Evolutionary conservation across 345 rosid species (phyloP), one percentile per base, ranked within the genome.

Genomic region (Moringa oleifera): DNA sequence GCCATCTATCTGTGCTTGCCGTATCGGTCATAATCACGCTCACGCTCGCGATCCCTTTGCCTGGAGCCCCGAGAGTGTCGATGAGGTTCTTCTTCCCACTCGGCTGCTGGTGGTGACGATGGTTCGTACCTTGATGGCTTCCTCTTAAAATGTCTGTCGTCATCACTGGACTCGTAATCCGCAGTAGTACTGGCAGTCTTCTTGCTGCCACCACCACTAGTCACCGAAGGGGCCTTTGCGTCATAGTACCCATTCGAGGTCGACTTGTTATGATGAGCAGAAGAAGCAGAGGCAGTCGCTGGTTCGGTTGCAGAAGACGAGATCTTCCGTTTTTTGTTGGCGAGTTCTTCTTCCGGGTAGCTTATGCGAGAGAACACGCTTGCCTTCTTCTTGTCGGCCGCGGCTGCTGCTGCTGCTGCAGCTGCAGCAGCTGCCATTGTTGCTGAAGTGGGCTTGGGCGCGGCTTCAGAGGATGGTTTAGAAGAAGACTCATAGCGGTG

Each of bases 311-410:
- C 68, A 0, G 91, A 83, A 20, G 86, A 68, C 0, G 73, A 76
- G 6, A 74, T 53, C 75, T 86, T 79, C 23, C 88, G 82, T 71
- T 85, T 93, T 77, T 86, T 83, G 25, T 68, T 54, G 0, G 81
- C 31, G 0, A 66, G 47, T 66, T 84, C 97, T 64, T 58, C 84
- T 59, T 80, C 98, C 0, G 97, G 96, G 53, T 80, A 90, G 73
- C 98, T 85, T 49, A 93, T 90, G 68, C 96, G 89, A 52, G 96
- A 89, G 83, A 93, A 90, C n/a, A 93, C 98, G 11, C 96, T 93
- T 0, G 77, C 66, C 69, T 93, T 93, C 0, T 66, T 72, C 69
- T 79, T 82, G 22, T 78, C 72, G 0, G 79, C 87, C 2, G 66
- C 62, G 0, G 81, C 73, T 0, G 78, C 76, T 0, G 72, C 23